phyloP scores from a whole-genome alignment of 2,329 filamentous ascomycete species.

The Pseudogymnoascus sp. region DNA sequence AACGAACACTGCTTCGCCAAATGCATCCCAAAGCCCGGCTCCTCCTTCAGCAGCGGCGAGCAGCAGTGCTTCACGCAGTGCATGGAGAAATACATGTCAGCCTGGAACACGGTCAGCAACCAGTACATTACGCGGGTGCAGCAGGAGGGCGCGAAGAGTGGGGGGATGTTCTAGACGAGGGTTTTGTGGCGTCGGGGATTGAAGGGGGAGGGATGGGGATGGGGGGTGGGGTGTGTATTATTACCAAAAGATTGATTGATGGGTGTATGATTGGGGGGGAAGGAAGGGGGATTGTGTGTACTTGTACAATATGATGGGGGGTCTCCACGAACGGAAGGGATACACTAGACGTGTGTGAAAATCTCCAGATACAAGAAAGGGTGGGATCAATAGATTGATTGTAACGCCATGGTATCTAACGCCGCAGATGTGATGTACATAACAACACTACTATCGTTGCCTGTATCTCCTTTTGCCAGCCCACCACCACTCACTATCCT shows the following conservation, averaged over 20 bases:
- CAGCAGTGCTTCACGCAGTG: constrained; percentile 64
- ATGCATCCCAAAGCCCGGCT: constrained; percentile 63
- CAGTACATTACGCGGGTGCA: constrained; percentile 49
- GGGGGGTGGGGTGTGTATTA: not conserved
- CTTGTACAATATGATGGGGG: not conserved
- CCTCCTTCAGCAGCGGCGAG: constrained; percentile 59
- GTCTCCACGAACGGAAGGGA: not conserved
- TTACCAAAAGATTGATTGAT: not conserved
- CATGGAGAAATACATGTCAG: constrained; percentile 78
- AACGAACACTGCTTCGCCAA: constrained; percentile 75
- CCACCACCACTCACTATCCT: not conserved
- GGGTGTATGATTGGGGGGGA: not conserved
- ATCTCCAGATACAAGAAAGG: not conserved
- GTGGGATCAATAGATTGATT: constrained; percentile 4
- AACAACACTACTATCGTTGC: not conserved
- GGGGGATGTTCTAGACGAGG: constrained; percentile 6
- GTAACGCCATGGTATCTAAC: constrained; percentile 2
- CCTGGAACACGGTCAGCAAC: constrained; percentile 68
- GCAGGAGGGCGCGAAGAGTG: constrained; percentile 21
- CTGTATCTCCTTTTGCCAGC: not conserved
- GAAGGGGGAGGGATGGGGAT: not conserved
- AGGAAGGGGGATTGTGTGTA: not conserved
- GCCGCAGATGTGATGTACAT: not conserved
- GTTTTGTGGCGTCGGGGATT: not conserved
- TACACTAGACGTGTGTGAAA: not conserved